These are phyloP conservation scores for Tinospora cordifolia DNA, from an alignment of 164 flowering plant species.

Conservation along the genomic window DNA sequence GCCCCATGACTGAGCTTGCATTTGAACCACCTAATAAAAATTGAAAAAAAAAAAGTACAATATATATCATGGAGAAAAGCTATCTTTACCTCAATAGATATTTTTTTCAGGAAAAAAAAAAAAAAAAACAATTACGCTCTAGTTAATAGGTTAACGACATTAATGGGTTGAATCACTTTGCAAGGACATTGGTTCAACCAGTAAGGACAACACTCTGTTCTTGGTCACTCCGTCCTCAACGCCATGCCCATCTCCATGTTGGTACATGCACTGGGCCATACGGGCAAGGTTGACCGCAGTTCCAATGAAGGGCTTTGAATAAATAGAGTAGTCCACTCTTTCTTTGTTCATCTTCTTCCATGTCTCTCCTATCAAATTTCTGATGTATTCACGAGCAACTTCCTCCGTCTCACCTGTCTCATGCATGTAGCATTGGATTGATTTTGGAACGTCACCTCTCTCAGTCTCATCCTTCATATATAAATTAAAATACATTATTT, in stretches of 20 bases:
- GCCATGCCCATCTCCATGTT: conserved; percentile 9
- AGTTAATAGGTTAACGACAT: no score
- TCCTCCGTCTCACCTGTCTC: neutral
- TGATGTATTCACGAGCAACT: conserved; percentile 1
- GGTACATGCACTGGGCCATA: neutral
- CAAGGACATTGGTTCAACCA: neutral
- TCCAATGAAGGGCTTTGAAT: neutral
- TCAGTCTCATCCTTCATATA: conserved; percentile 28
- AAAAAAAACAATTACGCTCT: no score
- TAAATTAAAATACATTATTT: no score
- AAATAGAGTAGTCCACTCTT: neutral
- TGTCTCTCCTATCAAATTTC: no score
- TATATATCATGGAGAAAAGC: no score
- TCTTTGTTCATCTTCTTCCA: no score
- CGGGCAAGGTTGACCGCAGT: neutral
- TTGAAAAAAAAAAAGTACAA: no score
- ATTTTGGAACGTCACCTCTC: conserved; percentile 30
- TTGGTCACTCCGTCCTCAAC: neutral
- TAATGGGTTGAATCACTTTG: no score
- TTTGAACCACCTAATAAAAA: no score
- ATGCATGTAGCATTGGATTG: conserved; percentile 30
- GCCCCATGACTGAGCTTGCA: no score
- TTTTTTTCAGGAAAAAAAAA: no score
- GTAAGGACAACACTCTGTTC: neutral
- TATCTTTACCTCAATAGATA: no score